Base-by-base conservation (phyloP, 768 basidiomycete genomes). In the Tremella mesenterica region DNA sequence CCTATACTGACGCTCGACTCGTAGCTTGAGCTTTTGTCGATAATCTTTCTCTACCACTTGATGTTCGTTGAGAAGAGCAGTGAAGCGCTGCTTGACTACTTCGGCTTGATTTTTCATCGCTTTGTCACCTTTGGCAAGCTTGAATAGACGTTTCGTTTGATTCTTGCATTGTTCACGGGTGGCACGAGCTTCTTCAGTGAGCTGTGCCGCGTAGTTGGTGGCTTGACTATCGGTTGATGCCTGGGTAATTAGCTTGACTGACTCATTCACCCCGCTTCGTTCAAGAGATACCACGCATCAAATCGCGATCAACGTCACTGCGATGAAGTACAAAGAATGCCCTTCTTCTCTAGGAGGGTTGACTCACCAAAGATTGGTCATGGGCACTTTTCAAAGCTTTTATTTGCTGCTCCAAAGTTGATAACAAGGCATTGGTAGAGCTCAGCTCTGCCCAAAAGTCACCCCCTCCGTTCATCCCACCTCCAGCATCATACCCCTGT, bases 211-310 rank as follows among this genome's bases (percentile, higher is more conserved):
- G 47, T 73, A 61, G 4, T 60, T 58, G 39, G 64, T 52, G 14
- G 69, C 65, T 10, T 56, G 47, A 14, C 56, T 48, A 52, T 89
- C 88, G 51, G 90, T 89, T 67, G 79, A 82, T 69, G 86, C 79
- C 71, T 91, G 85, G 39, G 20, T 9, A 20, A 52, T 57, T 39
- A 49, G 45, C 29, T 31, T 23, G 12, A n/a, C n/a, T n/a, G n/a
- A n/a, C n/a, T n/a, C n/a, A n/a, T n/a, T n/a, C n/a, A n/a, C n/a
- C n/a, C n/a, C n/a, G n/a, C n/a, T n/a, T n/a, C n/a, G n/a, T n/a
- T n/a, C n/a, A n/a, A n/a, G n/a, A n/a, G n/a, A n/a, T n/a, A n/a
- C n/a, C n/a, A n/a, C n/a, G n/a, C n/a, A n/a, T n/a, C n/a, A n/a
- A n/a, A n/a, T n/a, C n/a, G n/a, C n/a, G n/a, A n/a, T n/a, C n/a